Conservation (phyloP, 23 red algal genomes). For the Gracilaria domingensis region DNA sequence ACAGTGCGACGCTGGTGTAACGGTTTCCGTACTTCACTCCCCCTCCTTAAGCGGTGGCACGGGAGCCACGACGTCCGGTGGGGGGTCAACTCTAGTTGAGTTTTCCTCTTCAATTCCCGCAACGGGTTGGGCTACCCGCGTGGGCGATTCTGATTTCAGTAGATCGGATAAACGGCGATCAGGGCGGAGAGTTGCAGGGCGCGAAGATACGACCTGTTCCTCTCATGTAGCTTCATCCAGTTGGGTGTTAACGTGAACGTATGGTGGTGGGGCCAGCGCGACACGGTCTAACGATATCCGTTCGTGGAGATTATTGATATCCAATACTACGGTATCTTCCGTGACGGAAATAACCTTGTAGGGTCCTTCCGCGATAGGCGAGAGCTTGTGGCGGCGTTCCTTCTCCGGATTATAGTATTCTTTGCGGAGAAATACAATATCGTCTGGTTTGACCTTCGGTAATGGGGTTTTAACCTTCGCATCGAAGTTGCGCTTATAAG, state of each 20-base stretch:
- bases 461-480: not conserved
- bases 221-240: not conserved
- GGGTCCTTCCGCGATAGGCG: conserved; percentile 49
- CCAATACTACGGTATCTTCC: not conserved
- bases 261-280: not conserved
- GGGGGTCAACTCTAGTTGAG: not conserved
- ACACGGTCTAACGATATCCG: conserved; percentile 1
- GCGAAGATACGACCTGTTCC: not conserved
- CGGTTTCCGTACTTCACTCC: not conserved
- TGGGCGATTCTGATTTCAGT: no score
- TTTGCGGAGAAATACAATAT: conserved; percentile 18
- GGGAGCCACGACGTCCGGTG: not conserved
- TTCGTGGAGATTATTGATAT: not conserved
- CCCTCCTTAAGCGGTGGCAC: not conserved
- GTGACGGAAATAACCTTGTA: conserved; percentile 26
- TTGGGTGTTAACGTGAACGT: not conserved
- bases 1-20: no score
- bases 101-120: not conserved
- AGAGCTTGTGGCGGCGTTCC: conserved; percentile 24
- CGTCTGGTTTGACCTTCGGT: no score
- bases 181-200: no score
- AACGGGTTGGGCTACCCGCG: not conserved
- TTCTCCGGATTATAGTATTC: conserved; percentile 22
- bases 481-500: conserved; percentile 14
- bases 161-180: no score